A percentile compares a stretch with the other conserved stretches of the same genome.
These are phyloP conservation scores for Venturia oleaginea DNA, from an alignment of 2,329 filamentous ascomycete species.

Conservation along the genomic window DNA sequence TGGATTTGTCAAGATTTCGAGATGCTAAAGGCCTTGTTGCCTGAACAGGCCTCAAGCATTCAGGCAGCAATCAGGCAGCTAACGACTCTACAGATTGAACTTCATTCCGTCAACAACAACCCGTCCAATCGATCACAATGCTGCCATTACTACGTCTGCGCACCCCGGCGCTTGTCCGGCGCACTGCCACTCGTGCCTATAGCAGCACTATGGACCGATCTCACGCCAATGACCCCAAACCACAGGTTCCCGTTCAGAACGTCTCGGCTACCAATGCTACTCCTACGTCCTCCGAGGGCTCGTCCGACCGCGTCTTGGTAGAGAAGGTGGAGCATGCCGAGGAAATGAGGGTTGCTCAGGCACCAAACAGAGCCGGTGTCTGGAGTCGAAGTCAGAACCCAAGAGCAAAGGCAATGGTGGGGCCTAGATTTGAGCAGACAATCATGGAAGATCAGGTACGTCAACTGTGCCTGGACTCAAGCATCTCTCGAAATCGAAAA, in stretches of 20 bases:
- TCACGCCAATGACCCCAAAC: conserved; percentile 55
- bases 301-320: conserved; percentile 44
- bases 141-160: conserved; percentile 1
- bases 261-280: conserved; percentile 54
- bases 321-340: conserved; percentile 49
- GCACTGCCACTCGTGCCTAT: conserved; percentile 8
- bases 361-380: conserved; percentile 70
- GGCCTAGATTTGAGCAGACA: conserved; percentile 94
- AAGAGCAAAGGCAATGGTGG: conserved; percentile 75
- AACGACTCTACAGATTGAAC: background rate
- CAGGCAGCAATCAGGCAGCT: background rate
- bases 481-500: background rate
- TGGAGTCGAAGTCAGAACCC: conserved; percentile 86
- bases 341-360: conserved; percentile 56
- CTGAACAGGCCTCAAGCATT: too few relatives aligned
- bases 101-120: background rate
- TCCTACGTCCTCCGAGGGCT: conserved; percentile 41
- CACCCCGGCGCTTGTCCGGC: background rate
- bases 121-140: conserved; percentile 3
- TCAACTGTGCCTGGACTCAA: background rate
- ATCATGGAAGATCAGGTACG: conserved; percentile 85
- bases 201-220: conserved; percentile 53
- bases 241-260: conserved; percentile 36
- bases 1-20: too few relatives aligned
- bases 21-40: too few relatives aligned